Evolutionary conservation across 371 early-diverging fungal genomes (phyloP), one percentile per base, ranked within the genome.

Genomic region (Mucor indicus): DNA sequence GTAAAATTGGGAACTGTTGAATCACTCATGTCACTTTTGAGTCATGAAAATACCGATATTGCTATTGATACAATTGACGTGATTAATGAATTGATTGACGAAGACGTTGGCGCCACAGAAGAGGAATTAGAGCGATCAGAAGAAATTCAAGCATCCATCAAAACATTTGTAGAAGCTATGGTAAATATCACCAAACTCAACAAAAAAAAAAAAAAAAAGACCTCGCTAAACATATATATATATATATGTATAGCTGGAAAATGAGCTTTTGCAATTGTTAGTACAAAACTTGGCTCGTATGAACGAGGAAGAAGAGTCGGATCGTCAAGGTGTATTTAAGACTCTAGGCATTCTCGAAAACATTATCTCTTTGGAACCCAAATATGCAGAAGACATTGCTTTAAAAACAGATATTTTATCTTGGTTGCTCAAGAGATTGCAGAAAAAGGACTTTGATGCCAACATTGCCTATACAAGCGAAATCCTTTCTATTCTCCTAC

Each of bases 31-130:
- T 75, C 83, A 1, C 72, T 96, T 21, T 53, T 97, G 39, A 75
- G 85, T 32, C 98, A 97, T 56, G 96, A 95, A 41, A 97, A 97
- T 67, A 90, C 89, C 9, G 98, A 97, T 58, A 94, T 97, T 57
- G 73, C 83, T 1, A 84, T 94, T 38, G 89, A 87, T 32, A 83
- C 91, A 0, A 79, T 96, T 38, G 90, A 91, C 54, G 64, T 96
- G 8, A 60, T 94, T 23, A 87, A 87, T 55, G 96, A 95, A 65
- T 70, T 93, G 47, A 91, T 89, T 5, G 96, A 93, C 58, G 96
- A 95, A 51, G 98, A 97, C 46, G 82, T 89, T 1, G 53, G 85
- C 13, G 67, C 70, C 3, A 60, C 67, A 11, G 75, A 68, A 16
- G 79, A 53, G 3, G 83, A 84, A 19, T 64, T 80, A 15, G 83